A percentile compares a stretch with the other conserved stretches of the same genome.
Conservation (phyloP, 306 rosid species). For the Quercus wislizeni region DNA sequence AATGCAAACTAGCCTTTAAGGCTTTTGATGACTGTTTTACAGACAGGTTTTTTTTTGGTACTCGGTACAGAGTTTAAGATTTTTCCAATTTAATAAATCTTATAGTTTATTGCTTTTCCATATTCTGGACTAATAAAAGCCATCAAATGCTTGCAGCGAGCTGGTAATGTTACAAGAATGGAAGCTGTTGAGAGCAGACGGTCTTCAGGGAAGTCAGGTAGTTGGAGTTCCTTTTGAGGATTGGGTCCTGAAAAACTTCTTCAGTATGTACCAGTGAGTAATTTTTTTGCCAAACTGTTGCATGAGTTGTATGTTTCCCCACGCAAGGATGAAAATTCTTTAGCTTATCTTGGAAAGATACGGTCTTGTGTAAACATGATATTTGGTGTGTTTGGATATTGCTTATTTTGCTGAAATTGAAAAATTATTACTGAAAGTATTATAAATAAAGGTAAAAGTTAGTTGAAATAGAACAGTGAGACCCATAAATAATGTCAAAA, state of each 20-base stretch:
- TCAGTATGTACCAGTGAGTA: conserved; percentile 16
- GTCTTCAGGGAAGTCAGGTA: conserved; percentile 24
- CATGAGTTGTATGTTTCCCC: neutral
- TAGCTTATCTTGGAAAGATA: neutral
- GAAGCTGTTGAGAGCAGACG: conserved; percentile 25
- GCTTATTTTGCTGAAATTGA: too few relatives aligned
- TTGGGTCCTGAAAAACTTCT: conserved; percentile 21
- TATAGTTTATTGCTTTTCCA: neutral
- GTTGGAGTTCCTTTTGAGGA: conserved; percentile 38
- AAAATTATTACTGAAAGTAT: too few relatives aligned
- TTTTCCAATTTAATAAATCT: neutral
- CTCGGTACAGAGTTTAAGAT: neutral
- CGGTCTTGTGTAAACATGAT: neutral
- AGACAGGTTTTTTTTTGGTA: neutral
- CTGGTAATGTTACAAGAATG: conserved; percentile 39
- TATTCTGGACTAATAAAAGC: conserved; percentile 2
- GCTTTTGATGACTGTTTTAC: neutral
- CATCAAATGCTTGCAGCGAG: conserved; percentile 37
- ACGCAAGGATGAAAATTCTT: neutral
- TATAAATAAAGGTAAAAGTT: too few relatives aligned
- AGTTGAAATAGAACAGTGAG: too few relatives aligned
- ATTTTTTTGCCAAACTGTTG: neutral
- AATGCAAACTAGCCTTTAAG: too few relatives aligned
- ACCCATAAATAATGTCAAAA: rapidly evolving
- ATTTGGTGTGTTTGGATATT: too few relatives aligned